phyloP scores from a whole-genome alignment of 805 yeast species.

The Blastobotrys terrestris region DNA sequence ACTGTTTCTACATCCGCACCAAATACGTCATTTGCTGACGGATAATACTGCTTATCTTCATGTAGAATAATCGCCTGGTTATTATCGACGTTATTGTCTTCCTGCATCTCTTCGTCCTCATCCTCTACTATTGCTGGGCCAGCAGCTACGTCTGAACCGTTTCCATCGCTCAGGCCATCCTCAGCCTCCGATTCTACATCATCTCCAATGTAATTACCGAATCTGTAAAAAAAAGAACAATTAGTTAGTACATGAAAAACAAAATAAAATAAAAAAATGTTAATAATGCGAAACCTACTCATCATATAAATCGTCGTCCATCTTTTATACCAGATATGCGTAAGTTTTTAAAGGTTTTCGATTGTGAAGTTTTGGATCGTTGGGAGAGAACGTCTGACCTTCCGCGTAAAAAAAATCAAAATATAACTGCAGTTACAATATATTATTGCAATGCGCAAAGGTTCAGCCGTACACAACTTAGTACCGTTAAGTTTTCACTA shows the following conservation, averaged over 20 bases:
- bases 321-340: slow-evolving; percentile 11
- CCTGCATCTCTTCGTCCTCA: slow-evolving; percentile 9
- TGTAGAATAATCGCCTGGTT: slow-evolving; percentile 33
- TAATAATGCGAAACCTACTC: slow-evolving; percentile 49
- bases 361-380: neutral
- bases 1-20: slow-evolving; percentile 63
- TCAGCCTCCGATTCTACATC: slow-evolving; percentile 24
- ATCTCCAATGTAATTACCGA: slow-evolving; percentile 33
- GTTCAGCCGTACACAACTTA: too few relatives aligned
- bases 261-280: too few relatives aligned
- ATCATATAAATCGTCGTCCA: slow-evolving; percentile 66
- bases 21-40: slow-evolving; percentile 41
- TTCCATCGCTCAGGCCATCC: slow-evolving; percentile 10
- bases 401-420: too few relatives aligned
- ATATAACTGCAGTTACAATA: too few relatives aligned
- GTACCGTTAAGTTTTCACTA: too few relatives aligned
- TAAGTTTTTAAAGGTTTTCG: neutral
- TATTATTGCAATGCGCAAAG: too few relatives aligned
- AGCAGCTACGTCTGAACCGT: slow-evolving; percentile 14
- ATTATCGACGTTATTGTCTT: slow-evolving; percentile 12
- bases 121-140: slow-evolving; percentile 9
- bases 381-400: too few relatives aligned
- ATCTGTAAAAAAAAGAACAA: slow-evolving; percentile 18
- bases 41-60: slow-evolving; percentile 42
- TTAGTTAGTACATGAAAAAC: slow-evolving; percentile 8